These are phyloP conservation scores for Wallacemonas rigidus DNA, from an alignment of 208 protist genomes.

Conservation along the genomic window DNA sequence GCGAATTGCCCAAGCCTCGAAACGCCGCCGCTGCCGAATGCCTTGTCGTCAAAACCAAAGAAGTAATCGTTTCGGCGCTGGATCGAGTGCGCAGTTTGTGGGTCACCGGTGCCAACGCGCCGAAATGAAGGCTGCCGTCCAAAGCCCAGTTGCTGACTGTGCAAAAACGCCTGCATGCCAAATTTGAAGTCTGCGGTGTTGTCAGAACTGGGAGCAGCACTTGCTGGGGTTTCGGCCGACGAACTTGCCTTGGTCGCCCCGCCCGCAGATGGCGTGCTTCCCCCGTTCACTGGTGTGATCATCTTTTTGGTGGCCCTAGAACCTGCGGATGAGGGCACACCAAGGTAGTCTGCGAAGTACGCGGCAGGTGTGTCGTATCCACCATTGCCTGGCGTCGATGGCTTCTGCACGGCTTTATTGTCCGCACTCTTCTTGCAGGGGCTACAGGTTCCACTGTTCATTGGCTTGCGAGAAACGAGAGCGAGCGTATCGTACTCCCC, in stretches of 20 bases:
- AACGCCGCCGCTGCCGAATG: background rate
- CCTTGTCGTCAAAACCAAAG: constrained; percentile 13
- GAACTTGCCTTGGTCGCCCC: background rate
- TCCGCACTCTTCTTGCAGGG: background rate
- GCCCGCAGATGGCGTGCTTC: background rate
- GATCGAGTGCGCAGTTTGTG: constrained; percentile 15
- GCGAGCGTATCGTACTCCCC: constrained; percentile 8
- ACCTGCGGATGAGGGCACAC: background rate
- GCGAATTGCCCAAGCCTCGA: background rate
- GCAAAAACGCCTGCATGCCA: constrained; percentile 73
- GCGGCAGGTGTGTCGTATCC: constrained; percentile 4
- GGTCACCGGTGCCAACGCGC: constrained; percentile 22
- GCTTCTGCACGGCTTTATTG: background rate
- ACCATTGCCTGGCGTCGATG: background rate
- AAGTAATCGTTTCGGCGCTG: constrained; percentile 15
- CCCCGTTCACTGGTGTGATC: background rate
- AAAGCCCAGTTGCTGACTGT: constrained; percentile 65
- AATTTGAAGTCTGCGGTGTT: constrained; percentile 38
- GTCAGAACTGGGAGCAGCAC: background rate
- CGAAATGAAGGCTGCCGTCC: constrained; percentile 61
- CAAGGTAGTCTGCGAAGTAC: constrained; percentile 1
- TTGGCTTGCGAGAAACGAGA: background rate
- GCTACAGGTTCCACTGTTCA: background rate
- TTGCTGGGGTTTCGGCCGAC: background rate
- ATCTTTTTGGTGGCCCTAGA: background rate